These are phyloP conservation scores for Aspergillaceae sp. DNA, from an alignment of 2,329 filamentous ascomycete species.

Conservation along the genomic window DNA sequence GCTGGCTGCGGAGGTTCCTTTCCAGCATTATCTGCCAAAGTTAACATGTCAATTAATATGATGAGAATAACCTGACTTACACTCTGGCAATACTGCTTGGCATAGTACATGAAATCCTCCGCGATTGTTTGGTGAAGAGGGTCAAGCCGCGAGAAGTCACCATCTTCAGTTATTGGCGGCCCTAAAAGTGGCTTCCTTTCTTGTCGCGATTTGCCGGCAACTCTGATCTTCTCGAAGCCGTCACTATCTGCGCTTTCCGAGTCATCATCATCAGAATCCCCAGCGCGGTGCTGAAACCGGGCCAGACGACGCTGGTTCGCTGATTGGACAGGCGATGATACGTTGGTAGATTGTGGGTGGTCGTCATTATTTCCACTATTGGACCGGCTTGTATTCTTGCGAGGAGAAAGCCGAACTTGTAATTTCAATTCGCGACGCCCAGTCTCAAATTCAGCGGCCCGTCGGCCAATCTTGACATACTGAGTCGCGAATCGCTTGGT, in stretches of 20 bases:
- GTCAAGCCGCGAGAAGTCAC: slow-evolving; percentile 35
- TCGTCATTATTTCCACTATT: slow-evolving; percentile 35
- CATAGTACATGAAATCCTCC: slow-evolving; percentile 40
- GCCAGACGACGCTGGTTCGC: slow-evolving; percentile 30
- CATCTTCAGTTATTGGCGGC: slow-evolving; percentile 40
- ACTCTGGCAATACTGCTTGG: slow-evolving; percentile 36
- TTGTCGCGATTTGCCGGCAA: slow-evolving; percentile 23
- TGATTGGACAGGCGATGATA: slow-evolving; percentile 55
- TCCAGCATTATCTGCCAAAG: slow-evolving; percentile 33
- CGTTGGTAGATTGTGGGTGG: slow-evolving; percentile 55
- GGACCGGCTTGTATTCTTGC: slow-evolving; percentile 29
- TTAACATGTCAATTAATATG: neutral
- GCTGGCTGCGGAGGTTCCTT: slow-evolving; percentile 37
- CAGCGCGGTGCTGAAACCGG: slow-evolving; percentile 15
- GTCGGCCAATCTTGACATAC: slow-evolving; percentile 48
- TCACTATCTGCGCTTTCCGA: slow-evolving; percentile 34
- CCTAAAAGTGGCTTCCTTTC: slow-evolving; percentile 26
- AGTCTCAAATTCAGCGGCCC: slow-evolving; percentile 38
- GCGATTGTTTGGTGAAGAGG: slow-evolving; percentile 36
- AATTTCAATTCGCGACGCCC: slow-evolving; percentile 42
- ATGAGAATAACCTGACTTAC: slow-evolving; percentile 17
- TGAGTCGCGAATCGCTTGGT: slow-evolving; percentile 60
- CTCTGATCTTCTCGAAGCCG: slow-evolving; percentile 35
- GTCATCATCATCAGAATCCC: slow-evolving; percentile 11
- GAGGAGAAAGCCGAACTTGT: slow-evolving; percentile 45